Percentiles rank a stretch among this genome's conserved stretches.
Evolutionary conservation across 768 basidiomycete species (phyloP).

Genomic region (Lactarius hengduanensis): DNA sequence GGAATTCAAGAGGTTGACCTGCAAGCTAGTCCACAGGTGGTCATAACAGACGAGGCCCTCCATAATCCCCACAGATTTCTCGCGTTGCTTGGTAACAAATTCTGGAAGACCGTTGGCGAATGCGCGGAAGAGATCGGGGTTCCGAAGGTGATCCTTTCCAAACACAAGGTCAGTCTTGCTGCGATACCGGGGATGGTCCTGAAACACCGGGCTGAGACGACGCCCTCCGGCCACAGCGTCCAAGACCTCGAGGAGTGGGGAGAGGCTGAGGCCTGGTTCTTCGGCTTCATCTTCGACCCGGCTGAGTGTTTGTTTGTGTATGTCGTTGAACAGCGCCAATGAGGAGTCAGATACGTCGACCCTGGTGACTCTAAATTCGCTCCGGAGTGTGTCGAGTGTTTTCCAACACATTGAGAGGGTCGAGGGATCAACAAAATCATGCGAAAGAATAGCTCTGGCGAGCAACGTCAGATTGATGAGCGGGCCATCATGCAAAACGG

Average conservation of each 20-base stretch:
- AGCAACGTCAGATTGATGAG: constrained; percentile 14
- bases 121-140: constrained; percentile 5
- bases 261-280: neutral
- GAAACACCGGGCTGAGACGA: neutral
- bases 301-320: neutral
- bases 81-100: neutral
- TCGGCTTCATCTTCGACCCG: neutral
- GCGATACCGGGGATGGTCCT: neutral
- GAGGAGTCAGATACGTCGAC: neutral
- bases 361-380: neutral
- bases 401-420: constrained; percentile 18
- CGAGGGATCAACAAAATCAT: no score
- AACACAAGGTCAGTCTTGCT: constrained; percentile 9
- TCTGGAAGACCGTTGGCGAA: constrained; percentile 12
- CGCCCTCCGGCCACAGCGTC: neutral
- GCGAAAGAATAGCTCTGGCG: neutral
- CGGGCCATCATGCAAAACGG: constrained; percentile 5
- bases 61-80: neutral
- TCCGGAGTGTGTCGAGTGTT: constrained; percentile 15
- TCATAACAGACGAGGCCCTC: constrained; percentile 6
- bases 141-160: constrained; percentile 9
- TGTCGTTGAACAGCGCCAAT: neutral
- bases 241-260: neutral
- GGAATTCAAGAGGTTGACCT: constrained; percentile 5
- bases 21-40: constrained; percentile 11